Conservation (phyloP, 208 protist genomes). For the Wallacemonas sp. region DNA sequence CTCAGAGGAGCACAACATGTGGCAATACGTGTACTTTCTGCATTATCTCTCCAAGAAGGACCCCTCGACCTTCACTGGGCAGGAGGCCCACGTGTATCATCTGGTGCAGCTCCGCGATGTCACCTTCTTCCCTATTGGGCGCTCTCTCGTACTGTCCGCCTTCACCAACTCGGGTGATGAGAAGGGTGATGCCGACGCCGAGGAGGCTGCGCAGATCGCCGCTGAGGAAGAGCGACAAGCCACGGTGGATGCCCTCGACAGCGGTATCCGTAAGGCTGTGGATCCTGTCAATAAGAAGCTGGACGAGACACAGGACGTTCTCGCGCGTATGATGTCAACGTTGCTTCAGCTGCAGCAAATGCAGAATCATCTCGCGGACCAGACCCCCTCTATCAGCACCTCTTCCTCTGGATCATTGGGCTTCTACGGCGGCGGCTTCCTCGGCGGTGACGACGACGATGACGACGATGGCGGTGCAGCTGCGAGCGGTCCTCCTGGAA, state of each 20-base stretch:
- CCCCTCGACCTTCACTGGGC: constrained; percentile 61
- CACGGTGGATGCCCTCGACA: constrained; percentile 19
- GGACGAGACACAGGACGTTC: constrained; percentile 24
- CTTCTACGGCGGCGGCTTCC: not conserved
- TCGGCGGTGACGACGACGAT: not conserved
- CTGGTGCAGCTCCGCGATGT: constrained; percentile 50
- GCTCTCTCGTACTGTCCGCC: constrained; percentile 39
- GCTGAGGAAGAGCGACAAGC: constrained; percentile 20
- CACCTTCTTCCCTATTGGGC: constrained; percentile 78
- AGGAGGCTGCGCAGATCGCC: constrained; percentile 5
- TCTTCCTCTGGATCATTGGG: not conserved
- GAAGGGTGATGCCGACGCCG: constrained; percentile 12
- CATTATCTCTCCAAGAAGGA: constrained; percentile 79
- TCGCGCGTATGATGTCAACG: constrained; percentile 9
- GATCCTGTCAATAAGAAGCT: constrained; percentile 28
- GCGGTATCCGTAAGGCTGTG: constrained; percentile 14
- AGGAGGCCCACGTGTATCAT: constrained; percentile 79
- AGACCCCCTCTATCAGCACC: constrained; percentile 5
- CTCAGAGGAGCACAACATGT: constrained; percentile 93
- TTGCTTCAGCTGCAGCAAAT: constrained; percentile 17
- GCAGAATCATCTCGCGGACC: constrained; percentile 9
- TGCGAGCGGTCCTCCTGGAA: not conserved
- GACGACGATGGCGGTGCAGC: not conserved
- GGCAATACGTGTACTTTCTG: constrained; percentile 94
- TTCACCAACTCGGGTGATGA: constrained; percentile 10